Percentiles rank a stretch among this genome's conserved stretches.
Evolutionary conservation across 257 asterid species (phyloP).

Genomic region (Solanum acaule): DNA sequence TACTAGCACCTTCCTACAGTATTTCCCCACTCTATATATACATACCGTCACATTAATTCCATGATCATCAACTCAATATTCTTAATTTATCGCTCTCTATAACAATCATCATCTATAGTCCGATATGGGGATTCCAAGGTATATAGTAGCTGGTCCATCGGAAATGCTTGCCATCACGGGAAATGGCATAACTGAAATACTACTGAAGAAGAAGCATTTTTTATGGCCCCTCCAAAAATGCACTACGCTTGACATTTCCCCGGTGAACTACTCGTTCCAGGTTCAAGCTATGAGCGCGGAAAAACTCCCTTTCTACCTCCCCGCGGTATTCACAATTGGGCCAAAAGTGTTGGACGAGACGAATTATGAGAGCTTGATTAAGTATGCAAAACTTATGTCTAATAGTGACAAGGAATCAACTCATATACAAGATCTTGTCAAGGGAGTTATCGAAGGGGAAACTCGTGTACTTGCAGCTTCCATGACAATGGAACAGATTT

Average conservation of each 20-base stretch:
- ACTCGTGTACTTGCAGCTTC: slow-evolving; percentile 60
- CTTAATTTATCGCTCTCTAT: not conserved
- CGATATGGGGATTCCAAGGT: not conserved
- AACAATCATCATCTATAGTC: too few species aligned
- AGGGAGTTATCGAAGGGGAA: slow-evolving; percentile 68
- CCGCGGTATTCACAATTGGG: slow-evolving; percentile 67
- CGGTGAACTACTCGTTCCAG: slow-evolving; percentile 58
- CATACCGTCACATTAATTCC: not conserved
- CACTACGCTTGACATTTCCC: slow-evolving; percentile 37
- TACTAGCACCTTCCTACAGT: not conserved
- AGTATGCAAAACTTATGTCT: slow-evolving; percentile 57
- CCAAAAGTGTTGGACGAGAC: slow-evolving; percentile 31
- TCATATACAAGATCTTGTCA: slow-evolving; percentile 48
- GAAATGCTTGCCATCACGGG: not conserved
- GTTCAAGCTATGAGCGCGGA: slow-evolving; percentile 78
- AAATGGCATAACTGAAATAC: not conserved
- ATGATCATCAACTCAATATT: not conserved
- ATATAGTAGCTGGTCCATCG: not conserved
- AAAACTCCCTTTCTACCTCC: slow-evolving; percentile 63
- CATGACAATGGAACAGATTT: slow-evolving; percentile 65
- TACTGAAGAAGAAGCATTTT: not conserved
- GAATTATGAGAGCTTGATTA: slow-evolving; percentile 15
- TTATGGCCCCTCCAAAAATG: slow-evolving; percentile 3
- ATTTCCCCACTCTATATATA: not conserved
- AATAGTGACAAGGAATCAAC: slow-evolving; percentile 42